phyloP scores from a whole-genome alignment of 768 basidiomycete species.

The Cantharellus anzutake region DNA sequence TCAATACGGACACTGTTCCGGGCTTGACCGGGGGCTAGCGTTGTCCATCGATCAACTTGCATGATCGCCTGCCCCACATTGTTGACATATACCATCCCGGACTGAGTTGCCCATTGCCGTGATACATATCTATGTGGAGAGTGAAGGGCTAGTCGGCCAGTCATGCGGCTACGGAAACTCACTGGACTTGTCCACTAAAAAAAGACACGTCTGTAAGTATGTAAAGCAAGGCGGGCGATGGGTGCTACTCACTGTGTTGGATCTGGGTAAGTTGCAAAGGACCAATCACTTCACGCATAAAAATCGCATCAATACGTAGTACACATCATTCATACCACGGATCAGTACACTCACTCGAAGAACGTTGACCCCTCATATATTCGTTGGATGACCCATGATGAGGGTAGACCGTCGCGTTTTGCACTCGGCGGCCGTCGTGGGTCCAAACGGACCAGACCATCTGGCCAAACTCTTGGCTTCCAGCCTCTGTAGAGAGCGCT shows the following conservation, averaged over 20 bases:
- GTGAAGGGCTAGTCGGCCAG: background rate
- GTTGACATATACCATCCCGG: conserved; percentile 4
- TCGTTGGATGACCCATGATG: conserved; percentile 4
- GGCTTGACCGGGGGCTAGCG: conserved; percentile 1
- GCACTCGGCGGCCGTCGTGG: background rate
- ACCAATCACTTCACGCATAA: background rate
- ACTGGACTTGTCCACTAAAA: conserved; percentile 6
- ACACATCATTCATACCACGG: background rate
- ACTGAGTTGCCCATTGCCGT: background rate
- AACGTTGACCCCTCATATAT: conserved; percentile 2
- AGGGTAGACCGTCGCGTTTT: background rate
- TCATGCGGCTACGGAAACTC: background rate
- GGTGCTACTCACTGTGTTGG: conserved; percentile 4
- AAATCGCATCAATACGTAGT: background rate
- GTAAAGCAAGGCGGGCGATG: background rate
- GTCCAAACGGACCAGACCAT: background rate
- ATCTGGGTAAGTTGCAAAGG: conserved; percentile 5
- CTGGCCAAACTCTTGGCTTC: no score
- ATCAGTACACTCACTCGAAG: conserved; percentile 5
- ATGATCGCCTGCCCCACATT: conserved; percentile 4
- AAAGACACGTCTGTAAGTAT: background rate
- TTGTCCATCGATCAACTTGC: conserved; percentile 6
- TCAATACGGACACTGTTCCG: conserved; percentile 8
- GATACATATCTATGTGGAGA: conserved; percentile 5
- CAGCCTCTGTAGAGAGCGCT: no score